Base-by-base conservation (phyloP, 441 rosid genomes). In the Hypseocharis bilobata region DNA sequence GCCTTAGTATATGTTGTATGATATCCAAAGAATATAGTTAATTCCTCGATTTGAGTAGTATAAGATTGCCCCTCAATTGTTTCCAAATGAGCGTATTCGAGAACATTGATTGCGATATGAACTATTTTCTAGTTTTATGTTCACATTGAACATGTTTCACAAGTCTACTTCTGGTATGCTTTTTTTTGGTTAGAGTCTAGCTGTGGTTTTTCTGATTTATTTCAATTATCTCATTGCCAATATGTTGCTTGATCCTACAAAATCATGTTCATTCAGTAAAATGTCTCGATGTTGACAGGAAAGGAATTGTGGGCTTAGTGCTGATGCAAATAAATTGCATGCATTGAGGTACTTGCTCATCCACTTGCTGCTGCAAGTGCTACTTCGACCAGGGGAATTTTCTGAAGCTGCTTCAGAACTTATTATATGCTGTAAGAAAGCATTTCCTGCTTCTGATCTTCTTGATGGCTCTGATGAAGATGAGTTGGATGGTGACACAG, bases 321-420 rank as follows among this genome's bases (percentile, higher is more conserved):
- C 60, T 36, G 70, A 77, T 59, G 83, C 84, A 56, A 81, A 78
- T 75, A 85, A 83, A 72, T 70, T 76, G 71, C 95, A 72, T 77
- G 83, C 91, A 1, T 52, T 88, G 80, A 87, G 91, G 79, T 84
- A 84, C 76, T 81, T 90, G 76, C 82, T 88, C 62, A 87, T 84
- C 74, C 96, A 88, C 77, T 72, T 93, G 72, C 80, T 91, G 65
- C 91, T 93, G 66, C 97, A 93, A 77, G 81, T 83, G 73, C 90
- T 93, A 54, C 89, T 87, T 65, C 88, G 78, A 63, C 98, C 98
- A 17, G 97, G 80, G 38, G 96, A 91, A 76, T 88, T 86, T 67
- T 77, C 70, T 0, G 96, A 85, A 72, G 84, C 91, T 16, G 84
- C 85, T 22, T 81, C 82, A 62, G 96, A 93, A 73, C 88, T 93